phyloP scores from a whole-genome alignment of 768 basidiomycete species.

The Boletus eberwhitei region DNA sequence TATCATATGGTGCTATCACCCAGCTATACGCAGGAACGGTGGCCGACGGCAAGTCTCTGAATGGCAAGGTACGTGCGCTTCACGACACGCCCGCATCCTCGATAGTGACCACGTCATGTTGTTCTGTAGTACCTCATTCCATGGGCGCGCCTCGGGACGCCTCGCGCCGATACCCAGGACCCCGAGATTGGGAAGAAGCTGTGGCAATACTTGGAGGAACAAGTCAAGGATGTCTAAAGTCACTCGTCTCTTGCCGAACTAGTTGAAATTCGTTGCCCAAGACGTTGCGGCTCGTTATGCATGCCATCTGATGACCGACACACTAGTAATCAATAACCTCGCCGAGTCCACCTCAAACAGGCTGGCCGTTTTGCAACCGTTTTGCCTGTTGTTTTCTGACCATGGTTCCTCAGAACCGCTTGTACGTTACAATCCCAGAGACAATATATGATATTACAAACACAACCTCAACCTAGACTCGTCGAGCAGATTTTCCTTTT shows the following conservation, averaged over 20 bases:
- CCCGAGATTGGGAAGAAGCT: constrained; percentile 34
- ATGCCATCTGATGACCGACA: no score
- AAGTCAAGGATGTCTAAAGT: constrained; percentile 30
- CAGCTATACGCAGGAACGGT: constrained; percentile 50
- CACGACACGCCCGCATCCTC: background rate
- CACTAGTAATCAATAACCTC: no score
- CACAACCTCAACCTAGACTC: no score
- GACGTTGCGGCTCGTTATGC: no score
- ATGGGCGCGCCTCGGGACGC: constrained; percentile 41
- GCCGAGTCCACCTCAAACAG: no score
- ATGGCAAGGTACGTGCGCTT: constrained; percentile 39
- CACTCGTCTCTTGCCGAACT: background rate
- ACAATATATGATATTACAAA: no score
- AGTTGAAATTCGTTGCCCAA: no score
- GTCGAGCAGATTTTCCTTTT: background rate
- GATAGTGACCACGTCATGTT: background rate
- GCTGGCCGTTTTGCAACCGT: no score
- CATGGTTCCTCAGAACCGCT: no score
- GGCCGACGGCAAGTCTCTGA: constrained; percentile 36
- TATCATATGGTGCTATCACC: constrained; percentile 43
- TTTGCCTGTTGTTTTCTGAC: no score
- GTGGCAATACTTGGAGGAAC: constrained; percentile 48
- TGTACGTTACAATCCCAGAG: no score
- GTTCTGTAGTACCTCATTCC: constrained; percentile 44
- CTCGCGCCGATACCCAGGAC: constrained; percentile 33